Conservation (phyloP, 305 asterid species). For the Euphrasia arctica region DNA sequence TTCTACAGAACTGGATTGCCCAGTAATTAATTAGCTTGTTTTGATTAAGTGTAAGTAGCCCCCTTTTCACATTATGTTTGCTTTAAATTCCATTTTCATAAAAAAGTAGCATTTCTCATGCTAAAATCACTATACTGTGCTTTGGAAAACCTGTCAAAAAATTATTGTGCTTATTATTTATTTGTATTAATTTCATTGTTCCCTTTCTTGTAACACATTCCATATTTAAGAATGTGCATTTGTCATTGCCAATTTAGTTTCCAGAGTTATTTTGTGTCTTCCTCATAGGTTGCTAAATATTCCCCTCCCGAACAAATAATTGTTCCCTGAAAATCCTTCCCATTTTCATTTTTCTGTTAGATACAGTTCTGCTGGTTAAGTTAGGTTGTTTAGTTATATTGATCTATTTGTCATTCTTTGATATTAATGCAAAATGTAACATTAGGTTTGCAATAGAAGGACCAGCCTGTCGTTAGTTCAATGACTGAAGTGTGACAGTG, state of each 20-base stretch:
- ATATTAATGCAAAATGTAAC: slow-evolving; percentile 48
- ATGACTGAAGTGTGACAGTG: slow-evolving; percentile 57
- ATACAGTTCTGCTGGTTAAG: slow-evolving; percentile 24
- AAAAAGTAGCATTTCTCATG: background rate
- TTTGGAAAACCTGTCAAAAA: background rate
- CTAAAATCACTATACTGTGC: background rate
- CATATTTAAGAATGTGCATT: background rate
- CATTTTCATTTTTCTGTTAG: slow-evolving; percentile 11
- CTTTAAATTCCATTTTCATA: background rate
- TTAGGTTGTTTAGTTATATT: slow-evolving; percentile 25
- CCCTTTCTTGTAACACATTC: background rate
- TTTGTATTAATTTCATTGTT: background rate
- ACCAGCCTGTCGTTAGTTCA: slow-evolving; percentile 60
- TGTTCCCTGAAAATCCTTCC: background rate
- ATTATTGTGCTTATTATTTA: background rate
- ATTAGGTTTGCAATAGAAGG: slow-evolving; percentile 65
- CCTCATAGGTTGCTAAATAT: background rate
- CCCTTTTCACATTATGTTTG: background rate
- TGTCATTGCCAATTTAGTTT: background rate
- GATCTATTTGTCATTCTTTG: slow-evolving; percentile 27
- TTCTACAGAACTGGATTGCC: background rate
- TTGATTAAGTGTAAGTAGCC: background rate
- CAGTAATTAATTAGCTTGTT: background rate
- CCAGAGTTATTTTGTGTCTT: background rate
- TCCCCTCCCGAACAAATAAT: background rate